Evolutionary conservation across 768 basidiomycete species (phyloP), one percentile per base, ranked within the genome.

Genomic region (Calocera cornea): DNA sequence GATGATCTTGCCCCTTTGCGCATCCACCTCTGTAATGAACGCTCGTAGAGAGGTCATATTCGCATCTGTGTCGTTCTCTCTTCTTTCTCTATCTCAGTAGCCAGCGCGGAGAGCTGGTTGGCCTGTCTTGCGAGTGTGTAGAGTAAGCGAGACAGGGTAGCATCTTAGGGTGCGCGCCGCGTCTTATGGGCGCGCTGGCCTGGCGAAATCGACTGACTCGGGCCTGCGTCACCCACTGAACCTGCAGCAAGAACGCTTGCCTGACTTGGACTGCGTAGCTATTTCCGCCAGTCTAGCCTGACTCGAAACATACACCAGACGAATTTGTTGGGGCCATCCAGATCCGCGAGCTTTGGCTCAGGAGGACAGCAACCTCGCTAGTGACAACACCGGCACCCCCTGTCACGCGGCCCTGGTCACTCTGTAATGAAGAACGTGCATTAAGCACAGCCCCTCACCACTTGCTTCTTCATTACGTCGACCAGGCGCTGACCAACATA

Each of bases 31-130:
- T 5, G 54, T 60, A 33, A 60, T 60, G 31, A 60, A 60, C 24
- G 54, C 54, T 60, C 54, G 14, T 10, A 60, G 54, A 5, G 54
- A 60, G 31, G 54, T 60, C 54, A 60, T 60, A 60, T 60, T 60
- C 54, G 54, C 54, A 60, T 60, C 54, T 60, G 54, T 60, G 54
- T 47, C 24, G 19, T 47, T n/a, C 5, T 24, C 19, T 19, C 44
- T 47, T 47, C 44, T 19, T 7, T 3, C 5, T 47, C 16, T n/a
- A n/a, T 47, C 44, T 19, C 16, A 24, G 19, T 19, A 24, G 44
- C 44, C 44, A 47, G 44, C 44, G 44, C 7, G 24, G 8, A 47
- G n/a, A 47, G 44, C 44, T 47, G 31, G 54, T 2, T 5, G 31
- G 3, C 2, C 14, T 60, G 54, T 8, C 19, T 11, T 33, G 54